Evolutionary conservation across 305 asterid species (phyloP).

Genomic region (Nicotiana rustica): DNA sequence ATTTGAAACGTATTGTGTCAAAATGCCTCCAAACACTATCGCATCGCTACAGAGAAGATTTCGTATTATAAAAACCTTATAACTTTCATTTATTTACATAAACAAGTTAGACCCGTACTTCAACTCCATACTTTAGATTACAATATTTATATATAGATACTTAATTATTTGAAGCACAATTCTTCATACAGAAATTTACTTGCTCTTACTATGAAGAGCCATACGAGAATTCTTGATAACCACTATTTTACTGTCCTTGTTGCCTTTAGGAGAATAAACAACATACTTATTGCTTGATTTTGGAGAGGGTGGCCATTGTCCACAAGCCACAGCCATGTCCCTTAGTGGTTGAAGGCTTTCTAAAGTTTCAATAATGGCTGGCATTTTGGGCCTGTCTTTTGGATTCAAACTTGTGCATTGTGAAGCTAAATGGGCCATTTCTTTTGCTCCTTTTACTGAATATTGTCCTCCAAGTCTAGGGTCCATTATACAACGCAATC

Average conservation of each 20-base stretch:
- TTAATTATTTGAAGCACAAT: constrained; percentile 8
- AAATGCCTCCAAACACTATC: no score
- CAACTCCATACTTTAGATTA: not conserved
- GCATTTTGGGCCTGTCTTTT: constrained; percentile 80
- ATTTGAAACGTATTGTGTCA: no score
- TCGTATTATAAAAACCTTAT: not conserved
- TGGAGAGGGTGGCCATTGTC: constrained; percentile 70
- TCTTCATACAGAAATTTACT: not conserved
- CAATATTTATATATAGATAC: not conserved
- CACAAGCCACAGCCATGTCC: constrained; percentile 72
- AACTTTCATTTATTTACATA: not conserved
- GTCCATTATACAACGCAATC: constrained; percentile 73
- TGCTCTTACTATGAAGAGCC: not conserved
- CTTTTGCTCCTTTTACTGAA: constrained; percentile 72
- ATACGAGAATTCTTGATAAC: constrained; percentile 19
- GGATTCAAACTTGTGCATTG: constrained; percentile 75
- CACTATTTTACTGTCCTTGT: constrained; percentile 46
- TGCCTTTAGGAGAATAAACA: constrained; percentile 45
- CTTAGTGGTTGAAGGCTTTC: constrained; percentile 55
- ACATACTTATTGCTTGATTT: constrained; percentile 46
- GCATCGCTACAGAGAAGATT: not conserved
- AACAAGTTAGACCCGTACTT: not conserved
- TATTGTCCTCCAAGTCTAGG: constrained; percentile 84
- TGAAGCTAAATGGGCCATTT: constrained; percentile 72
- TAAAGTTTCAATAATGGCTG: constrained; percentile 65